These are phyloP conservation scores for Thalassiosira exigua DNA, from an alignment of 352 stramenopile species.

Conservation along the genomic window DNA sequence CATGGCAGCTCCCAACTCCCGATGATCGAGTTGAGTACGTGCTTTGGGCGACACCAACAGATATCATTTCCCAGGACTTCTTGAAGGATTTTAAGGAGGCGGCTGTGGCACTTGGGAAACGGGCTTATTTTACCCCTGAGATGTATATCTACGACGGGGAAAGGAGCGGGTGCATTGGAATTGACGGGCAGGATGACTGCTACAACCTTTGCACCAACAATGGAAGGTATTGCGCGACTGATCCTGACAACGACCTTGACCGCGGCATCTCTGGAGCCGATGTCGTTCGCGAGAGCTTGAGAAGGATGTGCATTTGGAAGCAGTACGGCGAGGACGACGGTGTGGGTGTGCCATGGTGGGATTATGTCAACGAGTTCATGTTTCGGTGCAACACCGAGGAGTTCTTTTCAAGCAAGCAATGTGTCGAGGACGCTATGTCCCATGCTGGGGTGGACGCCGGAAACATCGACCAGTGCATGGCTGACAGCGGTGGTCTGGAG, in stretches of 20 bases:
- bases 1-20: conserved; percentile 91
- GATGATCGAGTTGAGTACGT: conserved; percentile 97
- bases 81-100: conserved; percentile 87
- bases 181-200: conserved; percentile 88
- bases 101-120: conserved; percentile 88
- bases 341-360: conserved; percentile 92
- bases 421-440: conserved; percentile 91
- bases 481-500: conserved; percentile 88
- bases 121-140: conserved; percentile 94
- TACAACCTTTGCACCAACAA: conserved; percentile 97
- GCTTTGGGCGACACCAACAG: conserved; percentile 94
- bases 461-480: conserved; percentile 93
- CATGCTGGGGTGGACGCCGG: conserved; percentile 87
- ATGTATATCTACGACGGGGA: conserved; percentile 97
- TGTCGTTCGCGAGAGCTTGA: conserved; percentile 92
- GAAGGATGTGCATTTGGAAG: conserved; percentile 95
- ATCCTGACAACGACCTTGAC: conserved; percentile 94
- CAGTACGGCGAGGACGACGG: conserved; percentile 85
- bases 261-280: conserved; percentile 92
- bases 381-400: conserved; percentile 85
- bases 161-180: conserved; percentile 89
- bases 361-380: conserved; percentile 93
- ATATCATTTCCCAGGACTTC: conserved; percentile 79
- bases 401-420: conserved; percentile 87
- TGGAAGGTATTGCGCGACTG: conserved; percentile 95